Evolutionary conservation across 768 basidiomycete genomes (phyloP).

Genomic region (Panus rudis): DNA sequence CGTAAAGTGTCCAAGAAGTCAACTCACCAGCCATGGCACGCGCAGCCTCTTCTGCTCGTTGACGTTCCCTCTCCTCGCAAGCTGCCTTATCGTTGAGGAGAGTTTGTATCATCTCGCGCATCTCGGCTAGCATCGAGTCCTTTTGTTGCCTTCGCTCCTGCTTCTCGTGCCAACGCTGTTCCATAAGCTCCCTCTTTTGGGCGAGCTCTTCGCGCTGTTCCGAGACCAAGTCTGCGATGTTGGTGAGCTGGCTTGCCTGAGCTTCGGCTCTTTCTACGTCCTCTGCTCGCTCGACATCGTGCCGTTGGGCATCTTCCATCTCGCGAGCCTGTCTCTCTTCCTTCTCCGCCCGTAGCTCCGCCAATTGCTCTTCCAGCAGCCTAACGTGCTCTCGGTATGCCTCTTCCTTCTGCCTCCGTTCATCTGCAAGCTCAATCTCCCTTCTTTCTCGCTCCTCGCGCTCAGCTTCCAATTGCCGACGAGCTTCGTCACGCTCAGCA

Average conservation of each 20-base stretch:
- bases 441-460: slow-evolving; percentile 49
- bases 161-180: slow-evolving; percentile 61
- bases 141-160: slow-evolving; percentile 49
- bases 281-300: slow-evolving; percentile 54
- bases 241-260: slow-evolving; percentile 52
- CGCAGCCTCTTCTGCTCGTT: slow-evolving; percentile 44
- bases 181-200: slow-evolving; percentile 51
- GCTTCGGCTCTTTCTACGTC: slow-evolving; percentile 53
- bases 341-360: slow-evolving; percentile 33
- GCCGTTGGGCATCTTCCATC: slow-evolving; percentile 54
- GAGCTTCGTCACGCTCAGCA: slow-evolving; percentile 52
- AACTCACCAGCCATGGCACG: too few relatives aligned
- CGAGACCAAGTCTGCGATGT: slow-evolving; percentile 68
- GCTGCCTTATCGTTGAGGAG: slow-evolving; percentile 54
- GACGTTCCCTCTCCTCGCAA: slow-evolving; percentile 46
- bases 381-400: slow-evolving; percentile 50
- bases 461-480: slow-evolving; percentile 45
- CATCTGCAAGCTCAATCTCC: slow-evolving; percentile 42
- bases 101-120: slow-evolving; percentile 42
- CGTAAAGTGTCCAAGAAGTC: too few relatives aligned
- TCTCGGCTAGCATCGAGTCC: slow-evolving; percentile 46
- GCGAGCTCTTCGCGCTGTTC: slow-evolving; percentile 56
- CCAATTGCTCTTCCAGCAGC: slow-evolving; percentile 58
- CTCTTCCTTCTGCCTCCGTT: slow-evolving; percentile 30
- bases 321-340: slow-evolving; percentile 51